Evolutionary conservation across 805 yeast genomes (phyloP).

Genomic region (Starmerella stellata): DNA sequence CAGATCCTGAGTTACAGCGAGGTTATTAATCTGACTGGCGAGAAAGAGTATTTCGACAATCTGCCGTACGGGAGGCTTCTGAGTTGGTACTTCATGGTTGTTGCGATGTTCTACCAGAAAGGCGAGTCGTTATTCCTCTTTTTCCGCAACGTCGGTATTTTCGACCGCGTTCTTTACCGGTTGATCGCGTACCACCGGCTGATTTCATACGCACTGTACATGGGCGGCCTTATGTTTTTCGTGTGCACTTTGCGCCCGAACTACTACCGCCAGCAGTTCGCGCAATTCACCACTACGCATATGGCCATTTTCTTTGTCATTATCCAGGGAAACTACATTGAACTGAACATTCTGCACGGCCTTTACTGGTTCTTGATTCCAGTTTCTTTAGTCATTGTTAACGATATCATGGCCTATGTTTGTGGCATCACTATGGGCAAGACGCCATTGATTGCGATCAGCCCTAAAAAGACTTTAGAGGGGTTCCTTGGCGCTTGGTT

Average conservation of each 20-base stretch:
- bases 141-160: slow-evolving; percentile 35
- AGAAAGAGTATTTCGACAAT: slow-evolving; percentile 66
- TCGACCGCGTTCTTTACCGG: slow-evolving; percentile 36
- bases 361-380: slow-evolving; percentile 90
- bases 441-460: slow-evolving; percentile 78
- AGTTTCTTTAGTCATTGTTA: slow-evolving; percentile 74
- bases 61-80: slow-evolving; percentile 66
- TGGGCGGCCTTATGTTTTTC: slow-evolving; percentile 75
- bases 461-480: slow-evolving; percentile 94
- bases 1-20: slow-evolving; percentile 81
- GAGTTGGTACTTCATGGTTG: slow-evolving; percentile 79
- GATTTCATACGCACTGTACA: slow-evolving; percentile 64
- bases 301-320: slow-evolving; percentile 82
- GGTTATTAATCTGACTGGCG: slow-evolving; percentile 68
- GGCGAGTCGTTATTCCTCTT: slow-evolving; percentile 65
- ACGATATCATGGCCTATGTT: slow-evolving; percentile 88
- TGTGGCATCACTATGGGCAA: slow-evolving; percentile 94
- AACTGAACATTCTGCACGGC: slow-evolving; percentile 75
- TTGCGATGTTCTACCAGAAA: slow-evolving; percentile 79
- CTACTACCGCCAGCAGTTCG: slow-evolving; percentile 76
- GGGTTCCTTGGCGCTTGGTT: slow-evolving; percentile 97
- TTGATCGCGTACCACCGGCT: slow-evolving; percentile 66
- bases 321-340: slow-evolving; percentile 83
- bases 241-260: slow-evolving; percentile 81
- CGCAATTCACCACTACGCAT: slow-evolving; percentile 82